Evolutionary conservation across 2,329 filamentous ascomycete species (phyloP).

Genomic region (Penicillium sclerotigenum): DNA sequence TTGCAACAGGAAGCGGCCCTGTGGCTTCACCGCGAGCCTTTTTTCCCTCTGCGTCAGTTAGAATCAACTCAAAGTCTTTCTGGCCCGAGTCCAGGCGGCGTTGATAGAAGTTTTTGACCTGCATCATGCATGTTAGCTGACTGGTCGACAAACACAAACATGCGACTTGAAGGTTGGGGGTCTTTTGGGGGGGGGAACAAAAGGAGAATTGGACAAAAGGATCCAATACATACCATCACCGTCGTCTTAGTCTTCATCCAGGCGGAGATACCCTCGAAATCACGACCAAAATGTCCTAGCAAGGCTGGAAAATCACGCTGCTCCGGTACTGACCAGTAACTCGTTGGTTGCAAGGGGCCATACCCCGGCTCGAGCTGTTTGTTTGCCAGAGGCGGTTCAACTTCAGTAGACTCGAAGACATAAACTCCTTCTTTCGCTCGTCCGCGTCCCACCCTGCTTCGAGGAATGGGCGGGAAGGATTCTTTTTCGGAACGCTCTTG

Average conservation of each 20-base stretch:
- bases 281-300: conserved; percentile 47
- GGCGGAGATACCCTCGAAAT: conserved; percentile 49
- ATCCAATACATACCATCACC: conserved; percentile 45
- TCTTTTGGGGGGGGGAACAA: too few relatives aligned
- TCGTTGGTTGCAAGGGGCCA: conserved; percentile 45
- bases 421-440: conserved; percentile 35
- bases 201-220: not conserved
- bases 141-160: not conserved
- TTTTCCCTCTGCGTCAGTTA: conserved; percentile 44
- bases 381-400: conserved; percentile 22
- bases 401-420: conserved; percentile 37
- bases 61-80: conserved; percentile 44
- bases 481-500: conserved; percentile 30
- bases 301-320: conserved; percentile 47
- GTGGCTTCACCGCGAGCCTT: conserved; percentile 46
- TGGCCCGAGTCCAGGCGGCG: conserved; percentile 45
- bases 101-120: conserved; percentile 52
- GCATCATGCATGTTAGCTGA: conserved; percentile 2
- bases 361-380: conserved; percentile 34
- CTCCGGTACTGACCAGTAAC: conserved; percentile 54
- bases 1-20: conserved; percentile 44
- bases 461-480: conserved; percentile 19
- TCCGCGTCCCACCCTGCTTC: conserved; percentile 29
- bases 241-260: conserved; percentile 53
- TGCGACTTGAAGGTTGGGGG: too few relatives aligned